Conservation (phyloP, 106 monocot species). For the Dioscorea dumetorum region DNA sequence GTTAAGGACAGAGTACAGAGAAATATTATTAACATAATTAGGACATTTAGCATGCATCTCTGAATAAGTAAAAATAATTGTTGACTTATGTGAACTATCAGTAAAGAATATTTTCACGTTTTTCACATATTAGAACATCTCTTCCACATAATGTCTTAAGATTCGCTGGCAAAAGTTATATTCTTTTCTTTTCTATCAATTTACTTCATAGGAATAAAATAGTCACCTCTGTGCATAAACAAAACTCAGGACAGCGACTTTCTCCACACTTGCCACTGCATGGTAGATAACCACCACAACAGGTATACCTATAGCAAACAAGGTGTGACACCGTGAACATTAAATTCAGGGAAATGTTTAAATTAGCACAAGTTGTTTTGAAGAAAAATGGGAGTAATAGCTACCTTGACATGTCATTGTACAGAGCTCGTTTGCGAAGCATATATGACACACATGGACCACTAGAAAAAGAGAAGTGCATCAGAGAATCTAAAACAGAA, state of each 20-base stretch:
- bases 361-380: neutral
- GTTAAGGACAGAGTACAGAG: neutral
- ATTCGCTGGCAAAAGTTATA: too few relatives aligned
- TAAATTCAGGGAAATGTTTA: neutral
- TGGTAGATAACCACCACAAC: constrained; percentile 93
- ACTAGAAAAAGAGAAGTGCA: constrained; percentile 25
- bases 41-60: neutral
- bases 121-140: too few relatives aligned
- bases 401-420: constrained; percentile 99
- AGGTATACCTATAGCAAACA: constrained; percentile 53
- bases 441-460: constrained; percentile 92
- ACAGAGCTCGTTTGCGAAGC: constrained; percentile 91
- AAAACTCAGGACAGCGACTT: constrained; percentile 75
- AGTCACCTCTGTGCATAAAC: constrained; percentile 81
- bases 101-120: too few relatives aligned
- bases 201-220: neutral
- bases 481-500: neutral
- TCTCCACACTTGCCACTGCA: constrained; percentile 94
- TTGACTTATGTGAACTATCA: too few relatives aligned
- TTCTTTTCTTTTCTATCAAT: too few relatives aligned
- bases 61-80: too few relatives aligned
- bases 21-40: neutral
- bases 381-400: neutral
- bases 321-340: neutral
- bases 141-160: too few relatives aligned